phyloP scores from a whole-genome alignment of 2,329 filamentous ascomycete species.

The Penicillium crustosum region DNA sequence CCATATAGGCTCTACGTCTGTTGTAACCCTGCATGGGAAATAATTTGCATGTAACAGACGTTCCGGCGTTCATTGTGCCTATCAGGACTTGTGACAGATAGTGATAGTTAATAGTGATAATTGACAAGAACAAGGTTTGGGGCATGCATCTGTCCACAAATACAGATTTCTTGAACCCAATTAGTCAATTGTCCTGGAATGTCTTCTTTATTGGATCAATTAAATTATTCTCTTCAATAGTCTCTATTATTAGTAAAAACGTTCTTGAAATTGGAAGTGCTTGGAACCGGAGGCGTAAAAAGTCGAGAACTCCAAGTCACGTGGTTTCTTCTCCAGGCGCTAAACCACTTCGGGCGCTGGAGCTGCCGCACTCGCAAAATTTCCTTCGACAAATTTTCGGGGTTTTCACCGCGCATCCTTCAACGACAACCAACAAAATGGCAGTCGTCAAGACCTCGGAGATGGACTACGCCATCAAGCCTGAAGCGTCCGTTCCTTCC shows the following conservation, averaged over 20 bases:
- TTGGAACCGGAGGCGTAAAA: neutral
- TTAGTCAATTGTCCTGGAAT: neutral
- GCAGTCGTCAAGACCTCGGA: slow-evolving; percentile 58
- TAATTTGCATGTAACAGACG: neutral
- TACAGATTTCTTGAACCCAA: neutral
- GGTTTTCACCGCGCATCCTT: slow-evolving; percentile 22
- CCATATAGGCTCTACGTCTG: neutral
- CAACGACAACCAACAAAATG: slow-evolving; percentile 32
- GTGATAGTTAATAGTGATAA: slow-evolving; percentile 7
- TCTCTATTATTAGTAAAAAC: neutral
- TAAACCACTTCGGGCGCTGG: slow-evolving; percentile 22
- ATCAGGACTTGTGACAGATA: neutral
- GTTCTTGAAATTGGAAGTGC: neutral
- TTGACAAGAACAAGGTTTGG: neutral
- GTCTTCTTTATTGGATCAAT: neutral
- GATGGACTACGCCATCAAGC: slow-evolving; percentile 86
- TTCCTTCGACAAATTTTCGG: slow-evolving; percentile 27
- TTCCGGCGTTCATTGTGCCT: neutral
- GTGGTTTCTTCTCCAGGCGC: slow-evolving; percentile 6
- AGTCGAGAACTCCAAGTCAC: slow-evolving; percentile 14
- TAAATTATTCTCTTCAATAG: neutral
- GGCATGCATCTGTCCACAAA: neutral
- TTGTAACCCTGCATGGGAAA: neutral
- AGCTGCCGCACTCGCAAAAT: slow-evolving; percentile 32
- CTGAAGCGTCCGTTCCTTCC: slow-evolving; percentile 73